Conservation (phyloP, 1,284 basidiomycete species). For the Trichosporon inkin region DNA sequence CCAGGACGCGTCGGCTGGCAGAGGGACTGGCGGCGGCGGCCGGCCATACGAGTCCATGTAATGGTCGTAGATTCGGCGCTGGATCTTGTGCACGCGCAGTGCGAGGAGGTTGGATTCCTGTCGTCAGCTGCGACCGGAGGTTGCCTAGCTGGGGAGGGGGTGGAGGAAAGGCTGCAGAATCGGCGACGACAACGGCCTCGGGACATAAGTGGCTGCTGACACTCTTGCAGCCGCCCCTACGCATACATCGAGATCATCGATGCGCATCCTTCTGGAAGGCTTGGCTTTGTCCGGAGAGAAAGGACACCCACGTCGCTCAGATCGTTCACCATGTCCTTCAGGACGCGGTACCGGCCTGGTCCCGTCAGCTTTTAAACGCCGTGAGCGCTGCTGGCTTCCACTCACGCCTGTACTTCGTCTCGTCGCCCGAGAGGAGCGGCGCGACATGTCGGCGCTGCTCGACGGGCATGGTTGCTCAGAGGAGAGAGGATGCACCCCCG, state of each 20-base stretch:
- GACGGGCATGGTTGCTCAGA: not conserved
- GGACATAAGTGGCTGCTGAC: too few relatives aligned
- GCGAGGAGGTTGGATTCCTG: conserved; percentile 29
- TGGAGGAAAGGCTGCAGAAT: not conserved
- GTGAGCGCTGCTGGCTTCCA: not conserved
- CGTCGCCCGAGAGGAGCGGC: conserved; percentile 22
- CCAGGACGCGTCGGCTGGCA: conserved; percentile 22
- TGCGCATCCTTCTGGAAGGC: too few relatives aligned
- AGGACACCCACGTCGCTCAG: conserved; percentile 25
- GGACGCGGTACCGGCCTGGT: conserved; percentile 25
- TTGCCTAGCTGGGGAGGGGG: not conserved
- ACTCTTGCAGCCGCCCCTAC: too few relatives aligned
- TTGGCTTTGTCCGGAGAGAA: not conserved
- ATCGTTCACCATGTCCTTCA: conserved; percentile 31
- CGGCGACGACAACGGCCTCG: not conserved
- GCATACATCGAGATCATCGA: too few relatives aligned
- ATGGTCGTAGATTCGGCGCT: conserved; percentile 24
- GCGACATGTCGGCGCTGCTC: conserved; percentile 59
- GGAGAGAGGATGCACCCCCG: too few relatives aligned
- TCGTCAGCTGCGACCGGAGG: not conserved
- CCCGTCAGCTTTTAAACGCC: not conserved
- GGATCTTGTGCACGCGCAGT: conserved; percentile 22
- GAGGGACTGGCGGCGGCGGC: conserved; percentile 15
- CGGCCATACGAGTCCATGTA: conserved; percentile 14
- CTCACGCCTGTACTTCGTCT: conserved; percentile 23